Conservation (phyloP, 2,329 filamentous ascomycete genomes). For the Chalaropsis thielavioides region DNA sequence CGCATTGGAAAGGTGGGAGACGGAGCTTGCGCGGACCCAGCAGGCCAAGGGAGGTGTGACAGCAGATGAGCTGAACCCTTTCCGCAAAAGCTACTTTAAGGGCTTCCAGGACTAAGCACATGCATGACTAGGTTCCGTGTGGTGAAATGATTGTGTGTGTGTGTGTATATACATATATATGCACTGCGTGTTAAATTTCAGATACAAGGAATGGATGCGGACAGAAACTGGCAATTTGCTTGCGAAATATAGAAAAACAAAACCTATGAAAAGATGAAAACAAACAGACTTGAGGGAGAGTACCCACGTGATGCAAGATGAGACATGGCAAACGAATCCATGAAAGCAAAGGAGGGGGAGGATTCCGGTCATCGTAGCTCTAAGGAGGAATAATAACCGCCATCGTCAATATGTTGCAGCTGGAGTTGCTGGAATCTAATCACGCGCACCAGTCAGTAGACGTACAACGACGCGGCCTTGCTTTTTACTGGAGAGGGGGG, state of each 20-base stretch:
- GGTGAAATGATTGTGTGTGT: constrained; percentile 2
- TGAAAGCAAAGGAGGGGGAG: background rate
- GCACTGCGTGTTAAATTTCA: background rate
- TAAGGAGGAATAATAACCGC: constrained; percentile 68
- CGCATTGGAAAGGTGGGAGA: constrained; percentile 26
- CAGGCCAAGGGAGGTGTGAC: constrained; percentile 32
- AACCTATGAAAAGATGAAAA: constrained; percentile 1
- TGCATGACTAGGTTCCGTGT: constrained; percentile 14
- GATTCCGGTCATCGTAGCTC: constrained; percentile 47
- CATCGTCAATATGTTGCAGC: constrained; percentile 73
- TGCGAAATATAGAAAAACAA: background rate
- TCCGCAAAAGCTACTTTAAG: constrained; percentile 44
- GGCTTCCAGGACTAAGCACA: constrained; percentile 34
- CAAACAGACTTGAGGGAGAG: constrained; percentile 15
- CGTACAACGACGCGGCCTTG: background rate
- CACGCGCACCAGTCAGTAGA: background rate
- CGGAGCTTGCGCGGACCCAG: constrained; percentile 20
- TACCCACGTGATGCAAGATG: background rate
- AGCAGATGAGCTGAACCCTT: constrained; percentile 46
- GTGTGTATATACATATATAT: background rate
- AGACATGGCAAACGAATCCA: background rate
- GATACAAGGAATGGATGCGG: constrained; percentile 8
- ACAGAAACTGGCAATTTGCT: constrained; percentile 3
- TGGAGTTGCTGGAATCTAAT: constrained; percentile 80
- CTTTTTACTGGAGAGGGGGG: no score